phyloP scores from a whole-genome alignment of 2,329 filamentous ascomycete genomes.

The Nemania bipapillata region DNA sequence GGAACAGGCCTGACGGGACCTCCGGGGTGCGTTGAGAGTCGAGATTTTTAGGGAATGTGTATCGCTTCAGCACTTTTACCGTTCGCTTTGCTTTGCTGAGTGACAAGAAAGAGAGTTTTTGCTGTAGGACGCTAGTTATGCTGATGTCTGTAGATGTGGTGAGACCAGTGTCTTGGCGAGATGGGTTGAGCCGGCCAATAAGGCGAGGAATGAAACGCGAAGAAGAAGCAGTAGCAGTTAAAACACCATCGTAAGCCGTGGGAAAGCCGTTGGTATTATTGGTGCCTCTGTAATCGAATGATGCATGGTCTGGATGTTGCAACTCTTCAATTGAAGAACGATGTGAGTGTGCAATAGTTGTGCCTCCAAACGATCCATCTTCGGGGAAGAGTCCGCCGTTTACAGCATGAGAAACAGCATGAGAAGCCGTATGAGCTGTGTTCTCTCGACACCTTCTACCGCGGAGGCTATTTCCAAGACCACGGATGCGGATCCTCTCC shows the following conservation, averaged over 20 bases:
- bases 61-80: slow-evolving; percentile 47
- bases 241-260: not conserved
- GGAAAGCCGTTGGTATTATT: not conserved
- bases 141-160: slow-evolving; percentile 48
- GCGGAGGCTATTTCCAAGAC: slow-evolving; percentile 53
- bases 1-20: slow-evolving; percentile 19
- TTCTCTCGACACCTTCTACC: slow-evolving; percentile 44
- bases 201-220: slow-evolving; percentile 23
- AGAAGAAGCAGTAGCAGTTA: too few relatives aligned
- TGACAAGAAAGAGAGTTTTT: slow-evolving; percentile 43
- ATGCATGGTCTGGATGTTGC: slow-evolving; percentile 11
- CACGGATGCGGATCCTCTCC: slow-evolving; percentile 61
- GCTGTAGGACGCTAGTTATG: slow-evolving; percentile 41
- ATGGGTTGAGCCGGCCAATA: slow-evolving; percentile 22
- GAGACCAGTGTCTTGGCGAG: slow-evolving; percentile 45
- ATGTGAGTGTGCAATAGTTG: slow-evolving; percentile 43
- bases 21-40: slow-evolving; percentile 37
- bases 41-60: slow-evolving; percentile 47
- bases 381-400: slow-evolving; percentile 31
- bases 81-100: slow-evolving; percentile 40
- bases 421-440: slow-evolving; percentile 45
- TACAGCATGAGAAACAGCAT: too few relatives aligned
- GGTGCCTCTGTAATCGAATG: slow-evolving; percentile 13
- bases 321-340: slow-evolving; percentile 42
- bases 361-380: slow-evolving; percentile 41